These are phyloP conservation scores for Baorangia bicolor DNA, from an alignment of 768 basidiomycete species.

Conservation along the genomic window DNA sequence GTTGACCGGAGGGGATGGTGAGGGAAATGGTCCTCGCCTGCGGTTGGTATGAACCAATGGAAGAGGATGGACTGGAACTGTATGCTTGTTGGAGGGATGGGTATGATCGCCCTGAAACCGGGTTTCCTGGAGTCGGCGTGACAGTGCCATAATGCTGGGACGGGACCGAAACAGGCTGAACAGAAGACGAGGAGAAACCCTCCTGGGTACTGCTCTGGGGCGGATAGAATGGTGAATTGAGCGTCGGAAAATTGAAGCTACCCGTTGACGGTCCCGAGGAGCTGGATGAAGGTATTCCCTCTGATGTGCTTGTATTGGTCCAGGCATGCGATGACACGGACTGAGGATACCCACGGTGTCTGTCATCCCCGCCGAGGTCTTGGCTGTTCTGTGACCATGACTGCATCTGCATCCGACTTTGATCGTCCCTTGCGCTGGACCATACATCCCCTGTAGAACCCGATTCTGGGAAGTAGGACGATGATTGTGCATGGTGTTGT, in stretches of 20 bases:
- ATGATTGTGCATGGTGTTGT: constrained; percentile 21
- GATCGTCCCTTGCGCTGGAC: constrained; percentile 23
- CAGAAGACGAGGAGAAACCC: constrained; percentile 31
- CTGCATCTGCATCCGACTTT: constrained; percentile 17
- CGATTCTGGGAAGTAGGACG: constrained; percentile 26
- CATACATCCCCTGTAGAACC: constrained; percentile 20
- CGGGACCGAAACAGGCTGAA: constrained; percentile 31
- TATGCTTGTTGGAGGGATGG: constrained; percentile 30
- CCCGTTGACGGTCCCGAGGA: constrained; percentile 24
- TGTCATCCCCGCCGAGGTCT: constrained; percentile 22
- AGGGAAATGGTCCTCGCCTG: constrained; percentile 24
- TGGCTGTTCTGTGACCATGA: constrained; percentile 30
- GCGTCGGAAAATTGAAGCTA: constrained; percentile 47
- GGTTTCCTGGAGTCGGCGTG: constrained; percentile 20
- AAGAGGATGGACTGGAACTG: constrained; percentile 16
- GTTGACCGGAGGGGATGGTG: constrained; percentile 22
- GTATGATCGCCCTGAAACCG: constrained; percentile 27
- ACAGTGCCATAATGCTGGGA: constrained; percentile 31
- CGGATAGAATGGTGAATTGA: constrained; percentile 59
- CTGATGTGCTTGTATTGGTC: constrained; percentile 20
- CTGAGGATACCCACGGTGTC: constrained; percentile 32
- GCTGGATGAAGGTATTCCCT: constrained; percentile 22
- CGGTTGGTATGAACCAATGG: constrained; percentile 21
- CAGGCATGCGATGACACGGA: constrained; percentile 27
- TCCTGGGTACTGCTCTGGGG: constrained; percentile 34